Percentiles rank a stretch among this genome's conserved stretches.
phyloP scores from a whole-genome alignment of 805 yeast species.

The Myxozyma mucilagina region DNA sequence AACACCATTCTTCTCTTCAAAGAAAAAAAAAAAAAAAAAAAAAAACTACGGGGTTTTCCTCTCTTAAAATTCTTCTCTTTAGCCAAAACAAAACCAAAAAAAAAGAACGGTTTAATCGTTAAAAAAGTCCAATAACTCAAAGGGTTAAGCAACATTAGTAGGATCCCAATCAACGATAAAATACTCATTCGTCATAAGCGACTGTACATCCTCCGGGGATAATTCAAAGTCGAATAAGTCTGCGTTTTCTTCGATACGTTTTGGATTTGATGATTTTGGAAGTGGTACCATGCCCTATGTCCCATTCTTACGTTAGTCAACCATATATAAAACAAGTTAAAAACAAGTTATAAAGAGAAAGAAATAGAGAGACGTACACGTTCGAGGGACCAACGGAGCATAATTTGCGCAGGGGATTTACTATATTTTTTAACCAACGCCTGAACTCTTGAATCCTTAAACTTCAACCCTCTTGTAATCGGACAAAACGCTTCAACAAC shows the following conservation, averaged over 20 bases:
- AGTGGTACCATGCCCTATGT: conserved; percentile 59
- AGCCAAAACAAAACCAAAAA: too few relatives aligned
- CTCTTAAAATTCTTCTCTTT: too few relatives aligned
- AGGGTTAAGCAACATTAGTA: conserved; percentile 32
- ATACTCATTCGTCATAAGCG: conserved; percentile 37
- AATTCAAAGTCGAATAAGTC: conserved; percentile 53
- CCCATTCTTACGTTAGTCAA: too few relatives aligned
- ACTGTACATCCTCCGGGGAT: conserved; percentile 36
- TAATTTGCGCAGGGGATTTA: conserved; percentile 59
- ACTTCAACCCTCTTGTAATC: conserved; percentile 49
- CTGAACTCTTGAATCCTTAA: conserved; percentile 40
- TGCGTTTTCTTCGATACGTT: conserved; percentile 56
- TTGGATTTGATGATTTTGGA: conserved; percentile 60
- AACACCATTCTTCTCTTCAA: too few relatives aligned
- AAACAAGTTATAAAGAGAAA: not conserved
- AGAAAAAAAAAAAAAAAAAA: too few relatives aligned
- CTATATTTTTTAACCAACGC: conserved; percentile 52
- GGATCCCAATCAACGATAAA: conserved; percentile 44
- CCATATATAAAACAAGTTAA: not conserved
- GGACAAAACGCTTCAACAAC: conserved; percentile 79
- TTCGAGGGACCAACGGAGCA: conserved; percentile 66
- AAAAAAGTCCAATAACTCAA: not conserved
- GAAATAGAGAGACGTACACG: not conserved
- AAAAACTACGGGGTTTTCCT: too few relatives aligned
- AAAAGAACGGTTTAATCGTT: not conserved